Evolutionary conservation across 768 basidiomycete species (phyloP).

Genomic region (Xerocomus brunneocitrinus): DNA sequence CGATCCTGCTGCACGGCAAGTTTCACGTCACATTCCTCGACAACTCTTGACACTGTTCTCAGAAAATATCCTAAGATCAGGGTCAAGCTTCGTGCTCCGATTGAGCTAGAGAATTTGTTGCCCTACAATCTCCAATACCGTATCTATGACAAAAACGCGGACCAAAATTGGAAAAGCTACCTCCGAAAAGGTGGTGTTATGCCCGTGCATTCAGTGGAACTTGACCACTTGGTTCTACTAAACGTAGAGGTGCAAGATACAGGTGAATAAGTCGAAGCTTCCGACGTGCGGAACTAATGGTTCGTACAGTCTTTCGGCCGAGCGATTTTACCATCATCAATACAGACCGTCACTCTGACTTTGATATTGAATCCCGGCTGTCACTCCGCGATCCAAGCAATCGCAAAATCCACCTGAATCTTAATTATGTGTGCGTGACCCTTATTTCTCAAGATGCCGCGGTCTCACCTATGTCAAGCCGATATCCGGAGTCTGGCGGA

Average conservation of each 20-base stretch:
- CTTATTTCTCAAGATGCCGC: background rate
- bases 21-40: background rate
- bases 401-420: conserved; percentile 70
- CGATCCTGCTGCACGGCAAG: conserved; percentile 54
- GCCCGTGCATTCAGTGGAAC: conserved; percentile 94
- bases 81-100: conserved; percentile 83
- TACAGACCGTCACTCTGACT: conserved; percentile 86
- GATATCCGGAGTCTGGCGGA: conserved; percentile 85
- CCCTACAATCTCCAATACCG: conserved; percentile 94
- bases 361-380: conserved; percentile 71
- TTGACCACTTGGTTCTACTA: conserved; percentile 82
- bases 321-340: conserved; percentile 98
- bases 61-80: conserved; percentile 85
- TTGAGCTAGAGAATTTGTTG: conserved; percentile 92
- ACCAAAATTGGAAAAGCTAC: conserved; percentile 93
- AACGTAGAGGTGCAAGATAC: conserved; percentile 92
- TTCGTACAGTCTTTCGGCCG: conserved; percentile 69
- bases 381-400: conserved; percentile 68
- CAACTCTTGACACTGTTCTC: conserved; percentile 7
- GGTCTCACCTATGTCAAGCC: conserved; percentile 35
- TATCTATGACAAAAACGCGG: conserved; percentile 93
- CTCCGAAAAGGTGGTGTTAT: conserved; percentile 89
- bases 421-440: conserved; percentile 85
- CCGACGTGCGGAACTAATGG: conserved; percentile 1
- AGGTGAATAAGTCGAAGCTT: conserved; percentile 40